Conservation (phyloP, 129 eudicot genomes). For the Tagetes patula region DNA sequence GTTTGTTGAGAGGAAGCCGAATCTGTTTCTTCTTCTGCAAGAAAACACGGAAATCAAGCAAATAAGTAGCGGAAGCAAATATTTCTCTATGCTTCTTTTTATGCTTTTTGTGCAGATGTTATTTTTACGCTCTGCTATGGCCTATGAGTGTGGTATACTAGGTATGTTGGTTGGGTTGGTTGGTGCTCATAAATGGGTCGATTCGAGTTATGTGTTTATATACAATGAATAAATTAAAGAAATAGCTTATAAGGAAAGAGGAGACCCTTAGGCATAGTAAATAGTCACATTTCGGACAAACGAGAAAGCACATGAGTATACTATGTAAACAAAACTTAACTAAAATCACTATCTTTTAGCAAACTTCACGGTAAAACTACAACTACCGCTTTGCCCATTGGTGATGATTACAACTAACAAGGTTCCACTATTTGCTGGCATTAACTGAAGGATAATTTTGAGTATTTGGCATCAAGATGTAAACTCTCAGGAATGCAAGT, state of each 20-base stretch:
- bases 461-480: background rate
- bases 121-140: too few species aligned
- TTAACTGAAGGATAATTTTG: slow-evolving; percentile 2
- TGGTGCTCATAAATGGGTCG: background rate
- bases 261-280: slow-evolving; percentile 13
- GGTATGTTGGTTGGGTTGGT: too few species aligned
- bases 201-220: background rate
- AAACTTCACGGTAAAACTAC: background rate
- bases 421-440: background rate
- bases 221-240: background rate
- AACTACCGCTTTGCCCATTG: slow-evolving; percentile 3
- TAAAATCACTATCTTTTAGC: background rate
- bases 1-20: slow-evolving; percentile 55
- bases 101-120: too few species aligned
- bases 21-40: slow-evolving; percentile 65
- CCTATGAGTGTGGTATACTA: too few species aligned
- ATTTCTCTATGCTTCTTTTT: too few species aligned
- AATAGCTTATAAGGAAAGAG: background rate
- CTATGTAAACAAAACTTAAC: background rate
- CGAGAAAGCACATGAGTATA: background rate
- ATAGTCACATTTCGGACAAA: background rate
- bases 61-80: slow-evolving; percentile 9
- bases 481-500: slow-evolving; percentile 5
- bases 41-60: slow-evolving; percentile 15
- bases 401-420: slow-evolving; percentile 5